Evolutionary conservation across 2,329 filamentous ascomycete species (phyloP).

Genomic region (Alternaria panax): DNA sequence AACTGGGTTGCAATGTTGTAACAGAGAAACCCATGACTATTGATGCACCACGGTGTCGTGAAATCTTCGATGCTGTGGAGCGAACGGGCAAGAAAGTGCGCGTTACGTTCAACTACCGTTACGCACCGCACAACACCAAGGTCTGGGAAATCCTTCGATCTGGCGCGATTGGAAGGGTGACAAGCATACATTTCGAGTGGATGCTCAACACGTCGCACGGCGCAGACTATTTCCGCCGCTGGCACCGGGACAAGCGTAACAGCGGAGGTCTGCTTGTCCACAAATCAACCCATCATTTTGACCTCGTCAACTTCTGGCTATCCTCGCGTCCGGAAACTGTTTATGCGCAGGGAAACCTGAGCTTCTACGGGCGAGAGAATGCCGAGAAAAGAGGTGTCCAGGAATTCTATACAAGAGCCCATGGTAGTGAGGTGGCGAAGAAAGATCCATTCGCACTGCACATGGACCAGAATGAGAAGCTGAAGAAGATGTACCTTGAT

Average conservation of each 20-base stretch:
- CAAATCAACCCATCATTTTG: slow-evolving; percentile 70
- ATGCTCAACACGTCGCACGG: slow-evolving; percentile 68
- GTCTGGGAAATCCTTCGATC: slow-evolving; percentile 62
- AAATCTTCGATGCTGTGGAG: slow-evolving; percentile 64
- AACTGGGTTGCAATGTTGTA: slow-evolving; percentile 67
- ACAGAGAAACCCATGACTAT: slow-evolving; percentile 73
- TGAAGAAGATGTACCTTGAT: slow-evolving; percentile 67
- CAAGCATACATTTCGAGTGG: slow-evolving; percentile 69
- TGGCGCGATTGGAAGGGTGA: slow-evolving; percentile 64
- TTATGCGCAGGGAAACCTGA: slow-evolving; percentile 65
- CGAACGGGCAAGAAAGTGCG: slow-evolving; percentile 59
- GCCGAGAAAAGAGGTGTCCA: slow-evolving; percentile 63
- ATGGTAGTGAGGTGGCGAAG: slow-evolving; percentile 60
- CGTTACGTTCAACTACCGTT: slow-evolving; percentile 71
- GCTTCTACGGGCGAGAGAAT: slow-evolving; percentile 69
- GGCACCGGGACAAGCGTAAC: slow-evolving; percentile 69
- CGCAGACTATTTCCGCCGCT: slow-evolving; percentile 69
- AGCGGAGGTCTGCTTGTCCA: slow-evolving; percentile 67
- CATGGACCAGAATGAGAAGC: slow-evolving; percentile 59
- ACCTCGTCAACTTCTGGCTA: slow-evolving; percentile 70
- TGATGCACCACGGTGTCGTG: slow-evolving; percentile 62
- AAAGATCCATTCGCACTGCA: slow-evolving; percentile 67
- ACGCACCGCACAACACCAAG: slow-evolving; percentile 70
- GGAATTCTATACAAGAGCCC: slow-evolving; percentile 60
- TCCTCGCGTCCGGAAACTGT: slow-evolving; percentile 63